Evolutionary conservation across 1,284 basidiomycete genomes (phyloP).

Genomic region (Austroboletus olivaceoglutinosus): DNA sequence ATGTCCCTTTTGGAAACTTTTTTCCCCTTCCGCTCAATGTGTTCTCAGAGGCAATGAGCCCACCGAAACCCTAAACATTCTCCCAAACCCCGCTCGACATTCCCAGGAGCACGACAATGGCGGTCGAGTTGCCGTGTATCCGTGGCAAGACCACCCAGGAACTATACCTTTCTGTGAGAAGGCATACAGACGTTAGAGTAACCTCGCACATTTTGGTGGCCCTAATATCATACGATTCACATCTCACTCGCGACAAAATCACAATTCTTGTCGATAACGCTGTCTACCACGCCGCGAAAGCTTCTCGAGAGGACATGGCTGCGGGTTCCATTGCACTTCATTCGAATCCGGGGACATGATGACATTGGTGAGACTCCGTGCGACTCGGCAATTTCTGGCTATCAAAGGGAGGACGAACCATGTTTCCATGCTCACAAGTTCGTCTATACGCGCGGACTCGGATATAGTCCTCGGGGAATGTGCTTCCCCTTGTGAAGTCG

Average conservation of each 20-base stretch:
- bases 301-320: too few species aligned
- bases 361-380: background rate
- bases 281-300: background rate
- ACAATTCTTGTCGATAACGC: background rate
- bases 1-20: slow-evolving; percentile 25
- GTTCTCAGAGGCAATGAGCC: slow-evolving; percentile 32
- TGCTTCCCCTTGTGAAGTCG: background rate
- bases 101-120: background rate
- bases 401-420: background rate
- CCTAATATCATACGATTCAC: slow-evolving; percentile 17
- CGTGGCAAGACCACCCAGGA: slow-evolving; percentile 13
- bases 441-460: too few species aligned
- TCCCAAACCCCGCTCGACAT: background rate
- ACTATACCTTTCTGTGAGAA: slow-evolving; percentile 15
- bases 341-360: background rate
- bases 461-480: background rate
- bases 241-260: background rate
- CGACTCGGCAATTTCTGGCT: background rate
- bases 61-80: slow-evolving; percentile 30
- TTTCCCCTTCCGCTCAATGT: background rate
- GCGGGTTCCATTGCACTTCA: too few species aligned
- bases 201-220: slow-evolving; percentile 2
- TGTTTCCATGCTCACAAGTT: background rate
- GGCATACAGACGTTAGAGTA: slow-evolving; percentile 18
- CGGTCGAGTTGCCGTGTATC: slow-evolving; percentile 4